These are phyloP conservation scores for Daldinia vernicosa DNA, from an alignment of 495 filamentous ascomycete genomes.

Conservation along the genomic window DNA sequence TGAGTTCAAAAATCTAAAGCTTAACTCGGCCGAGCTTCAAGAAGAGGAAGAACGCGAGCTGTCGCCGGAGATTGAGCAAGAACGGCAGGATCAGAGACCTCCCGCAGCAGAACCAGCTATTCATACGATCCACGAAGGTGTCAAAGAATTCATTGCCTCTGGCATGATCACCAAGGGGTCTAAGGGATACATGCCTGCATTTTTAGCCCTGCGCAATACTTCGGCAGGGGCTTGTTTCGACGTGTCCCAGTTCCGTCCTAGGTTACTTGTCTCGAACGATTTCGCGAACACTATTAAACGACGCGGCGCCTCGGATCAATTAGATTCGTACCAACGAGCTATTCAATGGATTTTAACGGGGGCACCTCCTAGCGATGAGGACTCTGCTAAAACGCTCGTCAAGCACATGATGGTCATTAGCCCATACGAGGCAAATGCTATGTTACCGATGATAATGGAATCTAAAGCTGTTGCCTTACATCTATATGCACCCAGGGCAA, in stretches of 20 bases:
- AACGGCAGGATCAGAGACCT: constrained; percentile 64
- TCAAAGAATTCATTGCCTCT: constrained; percentile 52
- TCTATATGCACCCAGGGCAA: constrained; percentile 66
- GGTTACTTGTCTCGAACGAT: constrained; percentile 64
- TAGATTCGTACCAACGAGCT: constrained; percentile 63
- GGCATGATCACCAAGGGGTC: constrained; percentile 37
- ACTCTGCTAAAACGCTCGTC: constrained; percentile 13
- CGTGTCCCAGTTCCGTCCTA: constrained; percentile 48
- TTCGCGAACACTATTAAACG: constrained; percentile 61
- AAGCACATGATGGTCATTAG: constrained; percentile 65
- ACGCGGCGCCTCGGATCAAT: constrained; percentile 13
- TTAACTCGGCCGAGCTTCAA: constrained; percentile 56
- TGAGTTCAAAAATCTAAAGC: constrained; percentile 52
- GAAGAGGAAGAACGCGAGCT: constrained; percentile 80
- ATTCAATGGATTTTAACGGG: constrained; percentile 68
- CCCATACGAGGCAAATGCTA: constrained; percentile 66
- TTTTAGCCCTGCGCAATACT: constrained; percentile 53
- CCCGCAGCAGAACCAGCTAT: constrained; percentile 42
- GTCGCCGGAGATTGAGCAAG: constrained; percentile 67
- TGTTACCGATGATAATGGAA: constrained; percentile 53
- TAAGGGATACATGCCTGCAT: constrained; percentile 58
- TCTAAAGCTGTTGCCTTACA: constrained; percentile 57
- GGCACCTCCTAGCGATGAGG: not conserved
- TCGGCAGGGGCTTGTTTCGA: constrained; percentile 49
- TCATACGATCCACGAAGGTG: constrained; percentile 58